A percentile compares a stretch with the other conserved stretches of the same genome.
Evolutionary conservation across 371 early-diverging fungal genomes (phyloP).

Genomic region (Circinella umbellata): DNA sequence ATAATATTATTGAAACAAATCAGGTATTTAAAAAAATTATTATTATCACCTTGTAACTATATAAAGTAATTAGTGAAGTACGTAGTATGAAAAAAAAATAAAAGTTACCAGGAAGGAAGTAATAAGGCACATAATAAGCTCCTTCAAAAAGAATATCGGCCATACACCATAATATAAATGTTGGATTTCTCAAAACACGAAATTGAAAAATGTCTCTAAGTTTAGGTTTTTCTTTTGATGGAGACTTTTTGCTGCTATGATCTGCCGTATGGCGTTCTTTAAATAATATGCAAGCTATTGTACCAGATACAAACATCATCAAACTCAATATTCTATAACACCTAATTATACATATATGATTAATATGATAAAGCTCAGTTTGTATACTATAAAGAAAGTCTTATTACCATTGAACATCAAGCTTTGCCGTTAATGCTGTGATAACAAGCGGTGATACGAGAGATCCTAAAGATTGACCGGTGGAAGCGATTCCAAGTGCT

Average conservation of each 20-base stretch:
- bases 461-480: conserved; percentile 76
- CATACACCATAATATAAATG: conserved; percentile 37
- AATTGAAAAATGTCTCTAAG: conserved; percentile 32
- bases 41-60: no score
- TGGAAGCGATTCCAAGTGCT: conserved; percentile 73
- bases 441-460: conserved; percentile 65
- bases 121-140: conserved; percentile 56
- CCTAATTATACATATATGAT: conserved; percentile 1
- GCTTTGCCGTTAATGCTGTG: conserved; percentile 46
- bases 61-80: no score
- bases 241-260: conserved; percentile 4
- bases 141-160: conserved; percentile 42
- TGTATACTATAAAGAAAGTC: background rate
- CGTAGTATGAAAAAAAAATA: background rate
- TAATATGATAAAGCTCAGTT: background rate
- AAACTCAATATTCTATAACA: conserved; percentile 46
- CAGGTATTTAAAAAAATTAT: no score
- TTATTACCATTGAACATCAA: conserved; percentile 53
- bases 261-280: conserved; percentile 15
- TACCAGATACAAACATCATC: conserved; percentile 37
- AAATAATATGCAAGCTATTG: conserved; percentile 33
- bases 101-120: conserved; percentile 39
- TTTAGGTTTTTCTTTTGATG: background rate
- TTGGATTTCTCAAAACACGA: conserved; percentile 33
- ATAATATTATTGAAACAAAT: no score